Conservation (phyloP, 805 yeast genomes). For the Yarrowia sp. region DNA sequence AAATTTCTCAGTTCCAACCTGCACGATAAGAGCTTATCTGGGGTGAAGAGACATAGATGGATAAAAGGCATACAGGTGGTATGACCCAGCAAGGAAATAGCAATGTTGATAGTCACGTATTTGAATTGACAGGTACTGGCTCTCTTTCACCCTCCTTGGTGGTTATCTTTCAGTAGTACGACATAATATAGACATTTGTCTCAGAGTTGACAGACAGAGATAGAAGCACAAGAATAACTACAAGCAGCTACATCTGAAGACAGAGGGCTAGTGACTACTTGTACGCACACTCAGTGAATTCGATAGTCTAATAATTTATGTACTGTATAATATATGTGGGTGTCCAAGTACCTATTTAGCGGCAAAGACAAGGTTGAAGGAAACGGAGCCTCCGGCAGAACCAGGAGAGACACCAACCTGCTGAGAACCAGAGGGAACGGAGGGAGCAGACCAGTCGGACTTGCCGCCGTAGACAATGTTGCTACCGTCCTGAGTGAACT, state of each 20-base stretch:
- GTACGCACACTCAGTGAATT: too few relatives aligned
- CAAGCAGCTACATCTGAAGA: too few relatives aligned
- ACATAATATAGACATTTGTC: too few relatives aligned
- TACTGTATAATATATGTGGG: constrained; percentile 3
- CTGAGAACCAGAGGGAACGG: constrained; percentile 54
- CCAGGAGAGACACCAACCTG: constrained; percentile 61
- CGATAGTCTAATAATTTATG: constrained; percentile 17
- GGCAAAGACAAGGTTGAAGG: constrained; percentile 52
- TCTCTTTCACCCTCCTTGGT: too few relatives aligned
- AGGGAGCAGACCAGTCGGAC: constrained; percentile 63
- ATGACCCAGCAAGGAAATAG: too few relatives aligned
- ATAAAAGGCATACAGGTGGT: too few relatives aligned
- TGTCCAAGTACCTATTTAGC: not conserved
- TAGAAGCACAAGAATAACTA: too few relatives aligned
- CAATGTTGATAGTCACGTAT: too few relatives aligned
- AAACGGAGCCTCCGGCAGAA: constrained; percentile 50
- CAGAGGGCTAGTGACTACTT: too few relatives aligned
- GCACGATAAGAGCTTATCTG: constrained; percentile 36
- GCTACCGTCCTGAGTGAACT: constrained; percentile 61
- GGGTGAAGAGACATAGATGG: not conserved
- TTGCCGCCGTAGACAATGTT: constrained; percentile 67
- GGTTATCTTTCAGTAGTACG: too few relatives aligned
- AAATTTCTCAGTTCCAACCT: not conserved
- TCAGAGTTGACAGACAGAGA: too few relatives aligned
- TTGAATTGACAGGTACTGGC: too few relatives aligned